These are phyloP conservation scores for Cryptococcus floricola DNA, from an alignment of 1,284 basidiomycete genomes.

Conservation along the genomic window DNA sequence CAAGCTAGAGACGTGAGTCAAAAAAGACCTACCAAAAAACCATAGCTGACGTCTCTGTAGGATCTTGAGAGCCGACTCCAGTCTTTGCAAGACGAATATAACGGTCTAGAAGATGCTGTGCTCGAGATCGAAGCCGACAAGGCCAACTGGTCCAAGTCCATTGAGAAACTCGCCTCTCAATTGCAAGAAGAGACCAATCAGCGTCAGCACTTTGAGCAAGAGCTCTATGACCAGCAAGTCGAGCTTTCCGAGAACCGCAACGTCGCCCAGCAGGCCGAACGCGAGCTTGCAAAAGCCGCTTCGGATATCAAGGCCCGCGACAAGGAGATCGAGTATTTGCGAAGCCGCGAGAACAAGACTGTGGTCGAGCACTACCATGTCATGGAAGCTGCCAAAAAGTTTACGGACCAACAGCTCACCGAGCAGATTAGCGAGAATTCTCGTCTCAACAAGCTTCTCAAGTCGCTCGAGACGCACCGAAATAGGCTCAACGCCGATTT, in stretches of 20 bases:
- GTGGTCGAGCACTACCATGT: conserved; percentile 99
- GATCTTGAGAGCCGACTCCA: conserved; percentile 70
- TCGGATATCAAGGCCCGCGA: conserved; percentile 76
- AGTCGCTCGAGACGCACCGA: conserved; percentile 41
- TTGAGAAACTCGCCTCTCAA: conserved; percentile 59
- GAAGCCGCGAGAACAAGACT: conserved; percentile 89
- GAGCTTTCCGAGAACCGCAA: conserved; percentile 67
- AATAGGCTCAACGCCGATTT: conserved; percentile 71
- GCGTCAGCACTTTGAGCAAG: conserved; percentile 68
- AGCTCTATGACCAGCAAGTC: conserved; percentile 60
- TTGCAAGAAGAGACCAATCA: conserved; percentile 53
- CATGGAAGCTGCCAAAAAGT: conserved; percentile 90
- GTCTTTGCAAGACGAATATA: conserved; percentile 62
- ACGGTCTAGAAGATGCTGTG: conserved; percentile 81
- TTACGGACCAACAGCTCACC: conserved; percentile 86
- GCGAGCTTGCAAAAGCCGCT: conserved; percentile 73
- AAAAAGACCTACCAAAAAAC: not conserved
- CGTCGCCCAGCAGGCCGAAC: conserved; percentile 68
- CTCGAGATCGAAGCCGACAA: conserved; percentile 79
- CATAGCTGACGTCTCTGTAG: conserved; percentile 48
- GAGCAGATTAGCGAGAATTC: conserved; percentile 53
- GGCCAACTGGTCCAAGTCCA: conserved; percentile 65
- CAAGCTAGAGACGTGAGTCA: conserved; percentile 66
- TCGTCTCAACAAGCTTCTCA: conserved; percentile 39
- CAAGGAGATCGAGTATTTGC: conserved; percentile 78